Conservation (phyloP, 805 yeast genomes). For the Naumovozyma baii region DNA sequence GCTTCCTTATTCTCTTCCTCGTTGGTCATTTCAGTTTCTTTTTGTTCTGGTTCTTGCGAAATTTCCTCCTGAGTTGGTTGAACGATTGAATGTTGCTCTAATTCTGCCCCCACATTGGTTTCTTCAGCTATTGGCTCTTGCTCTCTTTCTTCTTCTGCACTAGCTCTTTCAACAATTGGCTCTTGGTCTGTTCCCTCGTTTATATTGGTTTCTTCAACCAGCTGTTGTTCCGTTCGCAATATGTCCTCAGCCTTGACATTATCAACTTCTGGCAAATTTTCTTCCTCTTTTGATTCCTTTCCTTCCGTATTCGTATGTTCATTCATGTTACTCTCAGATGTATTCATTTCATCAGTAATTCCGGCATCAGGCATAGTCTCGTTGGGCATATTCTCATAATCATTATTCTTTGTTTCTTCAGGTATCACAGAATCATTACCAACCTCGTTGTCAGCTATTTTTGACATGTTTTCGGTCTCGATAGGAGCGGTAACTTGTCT, state of each 20-base stretch:
- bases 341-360: neutral
- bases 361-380: neutral
- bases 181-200: conserved; percentile 3
- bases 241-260: no score
- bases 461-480: no score
- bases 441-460: no score
- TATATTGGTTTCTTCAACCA: conserved; percentile 11
- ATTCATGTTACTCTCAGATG: conserved; percentile 18
- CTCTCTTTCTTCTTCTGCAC: conserved; percentile 1
- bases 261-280: no score
- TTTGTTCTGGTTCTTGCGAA: conserved; percentile 1
- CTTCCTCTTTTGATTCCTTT: neutral
- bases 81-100: no score
- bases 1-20: conserved; percentile 1
- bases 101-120: no score
- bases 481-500: neutral
- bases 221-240: no score
- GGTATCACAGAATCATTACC: no score
- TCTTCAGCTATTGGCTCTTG: conserved; percentile 4
- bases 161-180: conserved; percentile 3
- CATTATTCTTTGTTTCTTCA: neutral
- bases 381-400: conserved; percentile 1
- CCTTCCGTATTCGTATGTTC: neutral
- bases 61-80: no score
- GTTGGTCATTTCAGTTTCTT: neutral